Evolutionary conservation across 192 early-diverging fungal species (phyloP), one percentile per base, ranked within the genome.

Genomic region (Dispira parvispora): DNA sequence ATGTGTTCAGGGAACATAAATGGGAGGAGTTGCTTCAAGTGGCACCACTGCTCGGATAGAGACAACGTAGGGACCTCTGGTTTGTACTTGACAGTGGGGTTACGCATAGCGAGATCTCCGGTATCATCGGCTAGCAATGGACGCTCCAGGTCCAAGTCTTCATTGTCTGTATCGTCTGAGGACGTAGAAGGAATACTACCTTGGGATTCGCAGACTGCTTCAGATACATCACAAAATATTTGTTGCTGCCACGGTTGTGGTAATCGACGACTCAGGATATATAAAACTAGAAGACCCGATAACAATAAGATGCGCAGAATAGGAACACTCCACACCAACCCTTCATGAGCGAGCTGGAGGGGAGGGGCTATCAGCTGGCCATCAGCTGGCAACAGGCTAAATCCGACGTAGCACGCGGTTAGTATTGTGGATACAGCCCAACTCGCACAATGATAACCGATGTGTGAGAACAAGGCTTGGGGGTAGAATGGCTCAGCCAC

Each of bases 1-100:
- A 82, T 74, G n/a, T 77, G 68, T 0, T 75, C 74, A 8, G 95
- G 93, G 80, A 89, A 93, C 38, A 96, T 75, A 65, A 85, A 95
- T 5, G 93, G 95, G 47, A 85, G 38, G 4, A 98, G 71, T 14
- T 77, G 78, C 46, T 71, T 63, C 55, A 91, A 70, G 43, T 85
- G 85, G 8, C 47, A 52, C 47, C 77, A 69, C 54, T 79, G 79
- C 12, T 73, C 69, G 16, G 68, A 53, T 54, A 80, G 11, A 20
- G 42, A 44, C 58, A 61, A 45, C 11, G 58, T 20, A 11, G 58
- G 58, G 14, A 61, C 25, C 38, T 61, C 58, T 32, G 58, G 58
- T 44, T 61, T 61, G 28, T 32, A 61, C 43, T 61, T 61, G 58
- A 61, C 58, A 20, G 58, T 43, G 42, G 58, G 58, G 18, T 43